These are phyloP conservation scores for Ricinus communis DNA, from an alignment of 345 rosid species.

Conservation along the genomic window DNA sequence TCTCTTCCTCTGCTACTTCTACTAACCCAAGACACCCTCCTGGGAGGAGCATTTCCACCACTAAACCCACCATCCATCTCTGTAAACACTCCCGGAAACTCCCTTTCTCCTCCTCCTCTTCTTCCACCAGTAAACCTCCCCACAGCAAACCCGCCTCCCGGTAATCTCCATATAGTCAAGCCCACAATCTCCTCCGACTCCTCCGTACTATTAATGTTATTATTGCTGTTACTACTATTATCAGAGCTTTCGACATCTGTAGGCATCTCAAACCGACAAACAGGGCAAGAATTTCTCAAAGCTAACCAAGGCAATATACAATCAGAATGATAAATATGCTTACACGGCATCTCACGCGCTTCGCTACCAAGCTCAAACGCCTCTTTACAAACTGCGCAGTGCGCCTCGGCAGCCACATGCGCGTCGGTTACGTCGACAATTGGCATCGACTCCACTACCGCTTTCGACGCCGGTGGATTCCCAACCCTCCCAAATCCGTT, in stretches of 20 bases:
- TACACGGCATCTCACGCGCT: slow-evolving; percentile 81
- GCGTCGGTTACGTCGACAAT: slow-evolving; percentile 43
- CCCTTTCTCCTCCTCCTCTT: slow-evolving; percentile 40
- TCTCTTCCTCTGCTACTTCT: slow-evolving; percentile 36
- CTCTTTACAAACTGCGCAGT: slow-evolving; percentile 80
- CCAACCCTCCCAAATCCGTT: slow-evolving; percentile 54
- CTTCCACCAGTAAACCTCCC: slow-evolving; percentile 60
- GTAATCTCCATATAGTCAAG: slow-evolving; percentile 76
- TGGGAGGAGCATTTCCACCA: slow-evolving; percentile 17
- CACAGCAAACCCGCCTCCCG: slow-evolving; percentile 83
- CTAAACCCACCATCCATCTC: slow-evolving; percentile 69
- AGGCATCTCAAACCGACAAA: slow-evolving; percentile 67
- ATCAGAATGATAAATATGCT: slow-evolving; percentile 65
- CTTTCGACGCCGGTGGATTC: slow-evolving; percentile 71
- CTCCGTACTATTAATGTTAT: slow-evolving; percentile 2
- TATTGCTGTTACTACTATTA: no score
- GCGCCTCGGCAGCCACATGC: slow-evolving; percentile 43
- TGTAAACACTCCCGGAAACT: slow-evolving; percentile 57
- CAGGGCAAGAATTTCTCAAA: slow-evolving; percentile 68
- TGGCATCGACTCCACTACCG: slow-evolving; percentile 64
- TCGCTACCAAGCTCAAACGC: slow-evolving; percentile 53
- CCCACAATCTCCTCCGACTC: slow-evolving; percentile 46
- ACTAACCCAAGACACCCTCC: slow-evolving; percentile 52
- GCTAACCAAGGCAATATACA: slow-evolving; percentile 79
- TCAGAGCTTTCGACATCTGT: slow-evolving; percentile 28